Evolutionary conservation across 352 stramenopile species (phyloP).

Genomic region (Globisporangium abappressorium): DNA sequence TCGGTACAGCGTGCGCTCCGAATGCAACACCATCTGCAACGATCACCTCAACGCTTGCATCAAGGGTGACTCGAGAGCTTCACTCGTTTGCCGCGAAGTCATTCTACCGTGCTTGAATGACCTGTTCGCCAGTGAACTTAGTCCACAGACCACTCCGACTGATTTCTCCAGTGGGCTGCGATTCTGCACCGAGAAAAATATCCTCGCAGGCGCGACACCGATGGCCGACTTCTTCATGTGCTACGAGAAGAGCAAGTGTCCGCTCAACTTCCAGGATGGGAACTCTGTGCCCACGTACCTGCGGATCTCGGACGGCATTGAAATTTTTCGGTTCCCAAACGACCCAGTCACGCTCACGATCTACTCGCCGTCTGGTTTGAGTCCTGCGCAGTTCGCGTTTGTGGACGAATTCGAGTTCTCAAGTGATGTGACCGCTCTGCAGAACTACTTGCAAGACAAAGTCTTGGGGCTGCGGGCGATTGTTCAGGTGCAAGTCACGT

Average conservation of each 20-base stretch:
- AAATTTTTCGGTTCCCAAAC: conserved; percentile 3
- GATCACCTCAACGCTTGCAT: neutral
- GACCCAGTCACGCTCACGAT: conserved; percentile 2
- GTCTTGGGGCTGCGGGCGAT: conserved; percentile 2
- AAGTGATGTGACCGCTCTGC: neutral
- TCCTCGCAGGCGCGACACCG: conserved; percentile 5
- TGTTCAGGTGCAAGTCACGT: neutral
- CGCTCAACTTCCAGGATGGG: conserved; percentile 6
- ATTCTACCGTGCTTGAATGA: conserved; percentile 14
- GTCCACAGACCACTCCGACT: neutral
- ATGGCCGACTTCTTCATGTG: conserved; percentile 19
- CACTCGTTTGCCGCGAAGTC: conserved; percentile 15
- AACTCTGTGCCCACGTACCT: conserved; percentile 4
- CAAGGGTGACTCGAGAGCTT: conserved; percentile 4
- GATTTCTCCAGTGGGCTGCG: conserved; percentile 4
- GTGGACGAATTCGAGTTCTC: conserved; percentile 10
- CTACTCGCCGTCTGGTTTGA: neutral
- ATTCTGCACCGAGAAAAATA: neutral
- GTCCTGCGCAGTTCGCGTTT: neutral
- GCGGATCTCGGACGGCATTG: neutral
- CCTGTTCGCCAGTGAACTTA: neutral
- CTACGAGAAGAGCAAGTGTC: conserved; percentile 9
- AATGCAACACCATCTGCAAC: conserved; percentile 7
- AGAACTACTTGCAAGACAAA: neutral
- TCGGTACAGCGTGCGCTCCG: neutral